A percentile compares a stretch with the other conserved stretches of the same genome.
Evolutionary conservation across 1,139 yeast species (phyloP).

Genomic region (Saccharomycopsis crataegensis): DNA sequence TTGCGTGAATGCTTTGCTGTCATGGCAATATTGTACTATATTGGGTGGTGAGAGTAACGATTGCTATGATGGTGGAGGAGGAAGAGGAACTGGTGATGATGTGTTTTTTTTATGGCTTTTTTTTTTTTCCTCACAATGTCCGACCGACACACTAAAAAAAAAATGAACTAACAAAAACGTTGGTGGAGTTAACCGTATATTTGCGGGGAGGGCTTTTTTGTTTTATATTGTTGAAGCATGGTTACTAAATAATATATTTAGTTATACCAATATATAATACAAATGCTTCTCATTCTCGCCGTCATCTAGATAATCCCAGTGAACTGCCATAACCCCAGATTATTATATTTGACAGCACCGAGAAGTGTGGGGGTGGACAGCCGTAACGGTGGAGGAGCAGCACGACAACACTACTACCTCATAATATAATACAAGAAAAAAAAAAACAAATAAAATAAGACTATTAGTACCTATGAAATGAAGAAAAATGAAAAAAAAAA

Average conservation of each 20-base stretch:
- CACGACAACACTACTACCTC: too few relatives aligned
- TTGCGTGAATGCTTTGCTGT: conserved; percentile 7
- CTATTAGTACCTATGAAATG: not conserved
- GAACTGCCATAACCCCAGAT: not conserved
- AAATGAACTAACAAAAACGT: not conserved
- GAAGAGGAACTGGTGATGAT: not conserved
- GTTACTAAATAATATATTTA: too few relatives aligned
- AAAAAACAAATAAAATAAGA: not conserved
- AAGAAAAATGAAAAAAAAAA: not conserved
- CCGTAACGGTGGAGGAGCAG: not conserved
- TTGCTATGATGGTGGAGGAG: not conserved
- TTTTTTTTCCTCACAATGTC: not conserved
- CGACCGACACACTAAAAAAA: not conserved
- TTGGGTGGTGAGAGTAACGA: not conserved
- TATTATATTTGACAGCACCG: not conserved
- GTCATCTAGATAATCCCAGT: too few relatives aligned
- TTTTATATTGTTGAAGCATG: too few relatives aligned
- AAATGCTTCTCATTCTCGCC: too few relatives aligned
- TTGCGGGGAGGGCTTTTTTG: too few relatives aligned
- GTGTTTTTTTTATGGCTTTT: not conserved
- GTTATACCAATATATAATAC: too few relatives aligned
- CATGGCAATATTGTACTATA: not conserved
- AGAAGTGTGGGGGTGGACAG: not conserved
- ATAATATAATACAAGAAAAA: not conserved
- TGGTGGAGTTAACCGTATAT: not conserved